These are phyloP conservation scores for Phanerodontia chrysosporium DNA, from an alignment of 768 basidiomycete genomes.

Conservation along the genomic window DNA sequence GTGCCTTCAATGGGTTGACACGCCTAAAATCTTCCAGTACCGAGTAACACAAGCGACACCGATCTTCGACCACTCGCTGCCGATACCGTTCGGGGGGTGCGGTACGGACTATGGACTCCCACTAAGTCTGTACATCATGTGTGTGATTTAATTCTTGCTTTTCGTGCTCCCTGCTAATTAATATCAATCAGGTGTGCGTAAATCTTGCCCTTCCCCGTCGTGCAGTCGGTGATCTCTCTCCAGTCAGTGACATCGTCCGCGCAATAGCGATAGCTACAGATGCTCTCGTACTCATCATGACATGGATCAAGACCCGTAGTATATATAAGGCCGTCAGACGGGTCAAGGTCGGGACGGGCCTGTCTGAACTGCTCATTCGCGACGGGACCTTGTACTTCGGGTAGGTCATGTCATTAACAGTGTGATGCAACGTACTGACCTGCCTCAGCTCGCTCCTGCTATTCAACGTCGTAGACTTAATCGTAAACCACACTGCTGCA, in stretches of 20 bases:
- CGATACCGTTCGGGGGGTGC: slow-evolving; percentile 8
- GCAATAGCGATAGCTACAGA: slow-evolving; percentile 9
- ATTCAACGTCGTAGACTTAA: slow-evolving; percentile 6
- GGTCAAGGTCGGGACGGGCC: neutral
- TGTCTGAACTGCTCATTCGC: slow-evolving; percentile 6
- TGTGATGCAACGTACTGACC: neutral
- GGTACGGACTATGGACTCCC: neutral
- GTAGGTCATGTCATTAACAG: neutral
- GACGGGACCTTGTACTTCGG: slow-evolving; percentile 4
- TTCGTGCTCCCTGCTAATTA: neutral
- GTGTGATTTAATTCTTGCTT: neutral
- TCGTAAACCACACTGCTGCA: neutral
- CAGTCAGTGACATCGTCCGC: slow-evolving; percentile 7
- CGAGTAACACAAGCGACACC: neutral
- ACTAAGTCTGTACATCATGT: slow-evolving; percentile 3
- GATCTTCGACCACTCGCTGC: neutral
- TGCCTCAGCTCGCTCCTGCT: neutral
- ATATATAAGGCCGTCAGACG: slow-evolving; percentile 1
- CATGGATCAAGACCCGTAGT: slow-evolving; percentile 8
- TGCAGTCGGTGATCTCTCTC: neutral
- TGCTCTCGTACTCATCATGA: slow-evolving; percentile 8
- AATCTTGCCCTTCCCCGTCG: neutral
- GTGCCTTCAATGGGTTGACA: neutral
- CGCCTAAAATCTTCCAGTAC: neutral
- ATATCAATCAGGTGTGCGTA: slow-evolving; percentile 1